These are phyloP conservation scores for Crassisporium funariophilum DNA, from an alignment of 768 basidiomycete species.

Conservation along the genomic window DNA sequence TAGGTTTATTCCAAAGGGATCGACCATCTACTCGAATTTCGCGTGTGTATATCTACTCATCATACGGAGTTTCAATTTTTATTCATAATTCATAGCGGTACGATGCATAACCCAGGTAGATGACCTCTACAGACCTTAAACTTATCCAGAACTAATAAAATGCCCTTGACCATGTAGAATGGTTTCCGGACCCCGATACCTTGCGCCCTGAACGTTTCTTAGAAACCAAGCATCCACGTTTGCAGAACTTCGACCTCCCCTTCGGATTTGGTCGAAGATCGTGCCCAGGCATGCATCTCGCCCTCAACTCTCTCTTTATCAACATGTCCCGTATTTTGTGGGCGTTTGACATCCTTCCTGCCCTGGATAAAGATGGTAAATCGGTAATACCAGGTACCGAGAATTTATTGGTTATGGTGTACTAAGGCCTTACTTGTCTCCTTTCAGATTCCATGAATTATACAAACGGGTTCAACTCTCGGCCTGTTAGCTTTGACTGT, in stretches of 20 bases:
- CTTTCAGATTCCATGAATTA: conserved; percentile 28
- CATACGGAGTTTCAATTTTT: not conserved
- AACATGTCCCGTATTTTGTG: not conserved
- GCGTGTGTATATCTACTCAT: conserved; percentile 18
- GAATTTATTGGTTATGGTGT: too few relatives aligned
- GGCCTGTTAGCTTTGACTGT: conserved; percentile 34
- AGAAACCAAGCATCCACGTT: conserved; percentile 28
- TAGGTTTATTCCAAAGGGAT: conserved; percentile 38
- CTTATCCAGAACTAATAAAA: not conserved
- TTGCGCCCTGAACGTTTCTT: conserved; percentile 45
- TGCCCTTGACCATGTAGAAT: conserved; percentile 13
- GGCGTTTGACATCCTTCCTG: not conserved
- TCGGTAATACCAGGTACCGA: not conserved
- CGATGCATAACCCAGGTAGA: conserved; percentile 34
- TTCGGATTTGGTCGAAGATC: conserved; percentile 45
- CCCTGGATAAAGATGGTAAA: not conserved
- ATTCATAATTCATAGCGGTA: conserved; percentile 23
- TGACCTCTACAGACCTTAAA: not conserved
- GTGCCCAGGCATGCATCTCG: conserved; percentile 40
- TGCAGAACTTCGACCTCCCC: conserved; percentile 34
- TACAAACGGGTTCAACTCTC: conserved; percentile 38
- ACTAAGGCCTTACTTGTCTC: too few relatives aligned
- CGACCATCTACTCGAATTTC: conserved; percentile 38
- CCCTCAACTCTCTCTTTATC: conserved; percentile 36
- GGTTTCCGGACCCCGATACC: conserved; percentile 36